These are phyloP conservation scores for Pneumocystis oryctolagi DNA, from an alignment of 1,139 yeast genomes.

Conservation along the genomic window DNA sequence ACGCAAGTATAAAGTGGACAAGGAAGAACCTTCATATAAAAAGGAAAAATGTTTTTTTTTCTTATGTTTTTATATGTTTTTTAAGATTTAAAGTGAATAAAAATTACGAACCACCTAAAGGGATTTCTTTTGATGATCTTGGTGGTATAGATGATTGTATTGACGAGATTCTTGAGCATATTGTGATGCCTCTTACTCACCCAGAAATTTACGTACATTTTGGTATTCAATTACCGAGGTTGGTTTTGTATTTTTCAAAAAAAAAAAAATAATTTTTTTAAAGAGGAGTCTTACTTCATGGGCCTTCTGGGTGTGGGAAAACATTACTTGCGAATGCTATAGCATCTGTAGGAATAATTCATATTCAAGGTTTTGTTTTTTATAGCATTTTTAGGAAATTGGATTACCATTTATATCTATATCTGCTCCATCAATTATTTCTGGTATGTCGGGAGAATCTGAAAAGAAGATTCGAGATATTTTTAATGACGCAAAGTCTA, in stretches of 20 bases:
- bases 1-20: constrained; percentile 7
- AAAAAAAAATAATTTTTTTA: neutral
- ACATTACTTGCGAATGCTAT: constrained; percentile 91
- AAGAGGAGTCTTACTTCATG: constrained; percentile 80
- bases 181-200: constrained; percentile 81
- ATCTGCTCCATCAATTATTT: constrained; percentile 90
- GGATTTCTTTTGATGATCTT: constrained; percentile 46
- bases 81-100: constrained; percentile 26
- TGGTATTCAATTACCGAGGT: constrained; percentile 83
- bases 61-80: neutral
- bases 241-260: neutral
- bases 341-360: constrained; percentile 30
- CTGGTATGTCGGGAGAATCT: constrained; percentile 99
- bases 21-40: neutral
- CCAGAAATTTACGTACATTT: constrained; percentile 80
- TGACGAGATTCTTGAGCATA: constrained; percentile 71
- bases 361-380: neutral
- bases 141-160: constrained; percentile 85
- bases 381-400: constrained; percentile 43
- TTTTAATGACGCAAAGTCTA: constrained; percentile 75
- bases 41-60: neutral
- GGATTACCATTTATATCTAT: constrained; percentile 83
- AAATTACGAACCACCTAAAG: constrained; percentile 52
- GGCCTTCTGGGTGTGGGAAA: constrained; percentile 99
- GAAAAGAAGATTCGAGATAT: constrained; percentile 86